Conservation (phyloP, 106 monocot species). For the Ottelia alismoides region DNA sequence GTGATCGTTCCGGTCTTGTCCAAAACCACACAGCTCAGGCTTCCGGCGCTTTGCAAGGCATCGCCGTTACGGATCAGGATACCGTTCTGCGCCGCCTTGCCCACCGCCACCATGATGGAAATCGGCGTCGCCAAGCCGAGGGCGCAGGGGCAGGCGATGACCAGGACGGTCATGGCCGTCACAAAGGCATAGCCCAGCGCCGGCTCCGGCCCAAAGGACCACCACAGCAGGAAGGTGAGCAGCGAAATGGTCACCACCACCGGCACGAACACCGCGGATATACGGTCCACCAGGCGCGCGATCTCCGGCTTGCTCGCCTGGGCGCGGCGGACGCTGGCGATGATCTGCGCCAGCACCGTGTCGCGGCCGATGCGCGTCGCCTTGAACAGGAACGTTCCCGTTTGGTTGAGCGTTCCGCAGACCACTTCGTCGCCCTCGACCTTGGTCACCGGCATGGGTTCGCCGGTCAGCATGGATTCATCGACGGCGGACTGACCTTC, state of each 20-base stretch:
- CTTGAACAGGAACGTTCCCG: not conserved
- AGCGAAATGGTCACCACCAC: not conserved
- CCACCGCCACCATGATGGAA: not conserved
- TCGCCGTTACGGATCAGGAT: not conserved
- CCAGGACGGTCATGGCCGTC: not conserved
- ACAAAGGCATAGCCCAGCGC: not conserved
- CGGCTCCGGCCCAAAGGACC: not conserved
- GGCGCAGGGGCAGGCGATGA: slow-evolving; percentile 9
- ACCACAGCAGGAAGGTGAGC: not conserved
- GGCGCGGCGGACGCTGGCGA: not conserved
- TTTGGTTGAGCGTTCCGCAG: not conserved
- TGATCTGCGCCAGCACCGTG: slow-evolving; percentile 2
- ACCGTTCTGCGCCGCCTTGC: not conserved
- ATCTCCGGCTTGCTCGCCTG: not conserved
- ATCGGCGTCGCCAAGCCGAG: slow-evolving; percentile 5
- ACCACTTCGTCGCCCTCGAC: not conserved
- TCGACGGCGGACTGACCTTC: not conserved
- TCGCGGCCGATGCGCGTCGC: slow-evolving; percentile 1
- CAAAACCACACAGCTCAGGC: not conserved
- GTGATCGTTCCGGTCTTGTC: slow-evolving; percentile 7
- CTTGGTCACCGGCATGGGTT: not conserved
- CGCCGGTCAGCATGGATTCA: slow-evolving; percentile 1
- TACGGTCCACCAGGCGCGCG: not conserved
- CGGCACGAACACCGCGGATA: slow-evolving; percentile 2
- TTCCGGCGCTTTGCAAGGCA: not conserved